phyloP scores from a whole-genome alignment of 2,329 filamentous ascomycete species.

The Aspergillus spinulosporus region DNA sequence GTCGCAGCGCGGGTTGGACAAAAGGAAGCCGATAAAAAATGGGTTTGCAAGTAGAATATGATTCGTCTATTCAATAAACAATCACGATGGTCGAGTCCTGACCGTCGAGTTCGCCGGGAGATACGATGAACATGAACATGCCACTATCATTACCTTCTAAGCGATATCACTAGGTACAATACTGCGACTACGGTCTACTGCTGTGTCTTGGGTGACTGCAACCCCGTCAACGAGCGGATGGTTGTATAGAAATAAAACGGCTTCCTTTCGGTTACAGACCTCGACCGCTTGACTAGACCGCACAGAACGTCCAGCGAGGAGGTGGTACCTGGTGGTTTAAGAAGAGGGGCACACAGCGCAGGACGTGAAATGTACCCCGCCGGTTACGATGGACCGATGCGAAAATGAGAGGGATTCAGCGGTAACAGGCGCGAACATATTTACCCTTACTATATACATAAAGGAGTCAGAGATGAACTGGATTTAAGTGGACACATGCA shows the following conservation, averaged over 20 bases:
- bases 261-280: neutral
- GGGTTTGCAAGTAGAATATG: constrained; percentile 51
- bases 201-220: constrained; percentile 1
- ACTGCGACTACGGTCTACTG: neutral
- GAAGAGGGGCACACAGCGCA: constrained; percentile 11
- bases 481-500: constrained; percentile 16
- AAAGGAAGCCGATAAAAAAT: constrained; percentile 65
- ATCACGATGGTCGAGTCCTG: neutral
- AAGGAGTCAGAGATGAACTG: neutral
- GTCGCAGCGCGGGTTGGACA: constrained; percentile 65
- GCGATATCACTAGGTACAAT: neutral
- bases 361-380: constrained; percentile 11
- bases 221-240: neutral
- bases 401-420: neutral
- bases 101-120: neutral
- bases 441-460: constrained; percentile 5
- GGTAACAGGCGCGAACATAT: neutral
- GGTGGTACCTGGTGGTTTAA: neutral
- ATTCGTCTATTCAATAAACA: neutral
- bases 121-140: neutral
- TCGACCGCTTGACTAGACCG: neutral
- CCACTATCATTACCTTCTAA: neutral
- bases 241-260: neutral
- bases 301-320: neutral
- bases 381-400: neutral